A percentile compares a stretch with the other conserved stretches of the same genome.
These are phyloP conservation scores for Wickerhamiella cacticola DNA, from an alignment of 805 yeast genomes.

Conservation along the genomic window DNA sequence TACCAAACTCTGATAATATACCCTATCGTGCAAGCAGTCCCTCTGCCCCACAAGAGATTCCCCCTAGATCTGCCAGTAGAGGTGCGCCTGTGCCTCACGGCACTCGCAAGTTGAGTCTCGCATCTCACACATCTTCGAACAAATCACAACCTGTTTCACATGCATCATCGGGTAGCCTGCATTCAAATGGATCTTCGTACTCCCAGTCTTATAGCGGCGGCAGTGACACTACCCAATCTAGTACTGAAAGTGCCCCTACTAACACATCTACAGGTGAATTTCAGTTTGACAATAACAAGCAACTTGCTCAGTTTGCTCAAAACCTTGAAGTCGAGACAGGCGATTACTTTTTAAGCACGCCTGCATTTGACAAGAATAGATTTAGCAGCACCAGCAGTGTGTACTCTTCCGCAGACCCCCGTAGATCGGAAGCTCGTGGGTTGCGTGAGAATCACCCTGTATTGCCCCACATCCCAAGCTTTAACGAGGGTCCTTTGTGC, in stretches of 20 bases:
- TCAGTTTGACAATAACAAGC: neutral
- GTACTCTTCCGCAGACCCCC: constrained; percentile 8
- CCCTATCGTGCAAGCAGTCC: neutral
- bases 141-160: neutral
- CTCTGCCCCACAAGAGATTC: neutral
- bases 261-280: neutral
- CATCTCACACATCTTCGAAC: neutral
- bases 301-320: neutral
- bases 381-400: constrained; percentile 16
- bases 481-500: neutral
- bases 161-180: neutral
- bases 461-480: neutral
- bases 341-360: neutral
- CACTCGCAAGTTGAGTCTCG: neutral
- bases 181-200: neutral
- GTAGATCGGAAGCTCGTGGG: neutral
- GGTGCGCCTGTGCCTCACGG: neutral
- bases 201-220: neutral
- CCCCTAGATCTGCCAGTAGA: constrained; percentile 4
- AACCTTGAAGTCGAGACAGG: neutral
- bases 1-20: neutral
- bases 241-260: neutral
- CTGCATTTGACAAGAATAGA: constrained; percentile 10
- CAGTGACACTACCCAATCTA: neutral
- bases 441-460: neutral